Conservation (phyloP, 352 stramenopile species). For the Phytopythium montanum region DNA sequence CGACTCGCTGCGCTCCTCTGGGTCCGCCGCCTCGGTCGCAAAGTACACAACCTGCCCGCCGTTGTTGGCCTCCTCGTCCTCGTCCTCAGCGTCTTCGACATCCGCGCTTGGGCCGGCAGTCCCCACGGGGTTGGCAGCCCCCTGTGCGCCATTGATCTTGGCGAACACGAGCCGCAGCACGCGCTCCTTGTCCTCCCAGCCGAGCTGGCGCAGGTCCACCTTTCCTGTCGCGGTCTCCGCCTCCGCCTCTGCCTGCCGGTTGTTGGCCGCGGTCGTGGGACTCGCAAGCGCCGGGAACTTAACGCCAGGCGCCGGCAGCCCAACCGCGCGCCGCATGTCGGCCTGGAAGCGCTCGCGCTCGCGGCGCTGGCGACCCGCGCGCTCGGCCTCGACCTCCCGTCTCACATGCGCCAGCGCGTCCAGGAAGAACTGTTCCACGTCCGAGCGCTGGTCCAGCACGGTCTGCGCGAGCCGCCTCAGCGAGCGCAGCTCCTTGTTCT, state of each 20-base stretch:
- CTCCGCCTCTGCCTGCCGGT: slow-evolving; percentile 14
- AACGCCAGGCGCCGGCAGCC: slow-evolving; percentile 23
- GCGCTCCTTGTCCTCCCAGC: slow-evolving; percentile 89
- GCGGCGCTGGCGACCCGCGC: slow-evolving; percentile 36
- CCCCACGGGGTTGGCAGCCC: slow-evolving; percentile 25
- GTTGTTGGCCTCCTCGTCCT: slow-evolving; percentile 8
- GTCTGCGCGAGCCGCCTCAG: slow-evolving; percentile 86
- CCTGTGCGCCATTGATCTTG: slow-evolving; percentile 89
- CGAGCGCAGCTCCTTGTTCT: slow-evolving; percentile 92
- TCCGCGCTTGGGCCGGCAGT: background rate
- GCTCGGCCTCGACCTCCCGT: slow-evolving; percentile 54
- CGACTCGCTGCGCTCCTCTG: slow-evolving; percentile 6
- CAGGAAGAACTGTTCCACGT: slow-evolving; percentile 92
- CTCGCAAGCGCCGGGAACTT: slow-evolving; percentile 46
- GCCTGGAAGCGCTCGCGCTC: slow-evolving; percentile 55
- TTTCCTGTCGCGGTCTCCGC: slow-evolving; percentile 18
- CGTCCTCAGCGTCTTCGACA: background rate
- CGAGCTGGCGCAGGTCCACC: slow-evolving; percentile 86
- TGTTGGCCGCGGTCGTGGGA: slow-evolving; percentile 29
- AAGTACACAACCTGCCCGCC: slow-evolving; percentile 41
- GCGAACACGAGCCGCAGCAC: slow-evolving; percentile 92
- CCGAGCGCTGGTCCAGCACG: slow-evolving; percentile 90
- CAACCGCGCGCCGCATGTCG: slow-evolving; percentile 42
- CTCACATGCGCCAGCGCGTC: slow-evolving; percentile 90
- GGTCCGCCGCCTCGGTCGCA: slow-evolving; percentile 34